phyloP scores from a whole-genome alignment of 108 stramenopile genomes.

The Nitzschia palea region DNA sequence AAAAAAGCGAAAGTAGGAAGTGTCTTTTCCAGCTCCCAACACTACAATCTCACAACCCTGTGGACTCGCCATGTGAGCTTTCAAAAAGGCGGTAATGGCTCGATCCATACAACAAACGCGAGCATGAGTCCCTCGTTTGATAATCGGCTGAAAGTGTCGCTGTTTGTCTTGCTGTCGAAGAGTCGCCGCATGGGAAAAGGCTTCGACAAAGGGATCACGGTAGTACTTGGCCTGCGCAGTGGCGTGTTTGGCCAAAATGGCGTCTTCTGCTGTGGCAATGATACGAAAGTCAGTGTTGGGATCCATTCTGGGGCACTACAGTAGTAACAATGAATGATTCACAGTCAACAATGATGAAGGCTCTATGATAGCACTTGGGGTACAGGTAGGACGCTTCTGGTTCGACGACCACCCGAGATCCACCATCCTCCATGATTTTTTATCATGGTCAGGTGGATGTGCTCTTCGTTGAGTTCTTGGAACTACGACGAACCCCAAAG shows the following conservation, averaged over 20 bases:
- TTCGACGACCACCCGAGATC: too few relatives aligned
- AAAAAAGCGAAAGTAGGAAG: slow-evolving; percentile 69
- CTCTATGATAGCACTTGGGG: too few relatives aligned
- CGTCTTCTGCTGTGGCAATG: slow-evolving; percentile 78
- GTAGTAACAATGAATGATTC: too few relatives aligned
- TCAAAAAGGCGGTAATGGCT: slow-evolving; percentile 63
- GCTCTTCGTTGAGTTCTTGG: too few relatives aligned
- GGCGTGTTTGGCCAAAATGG: slow-evolving; percentile 71
- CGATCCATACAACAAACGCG: slow-evolving; percentile 81
- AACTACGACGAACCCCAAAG: too few relatives aligned
- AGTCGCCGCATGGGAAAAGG: slow-evolving; percentile 33
- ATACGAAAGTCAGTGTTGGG: slow-evolving; percentile 41
- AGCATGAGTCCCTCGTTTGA: slow-evolving; percentile 85
- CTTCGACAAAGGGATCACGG: slow-evolving; percentile 67
- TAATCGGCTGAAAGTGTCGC: slow-evolving; percentile 66
- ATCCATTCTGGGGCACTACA: too few relatives aligned
- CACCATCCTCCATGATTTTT: too few relatives aligned
- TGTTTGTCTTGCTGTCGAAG: neutral
- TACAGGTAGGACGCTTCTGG: too few relatives aligned
- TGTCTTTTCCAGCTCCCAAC: slow-evolving; percentile 85
- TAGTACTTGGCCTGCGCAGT: slow-evolving; percentile 76
- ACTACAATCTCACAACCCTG: slow-evolving; percentile 62
- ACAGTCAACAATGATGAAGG: too few relatives aligned
- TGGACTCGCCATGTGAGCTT: neutral
- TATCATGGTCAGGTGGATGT: too few relatives aligned